Evolutionary conservation across 805 yeast species (phyloP).

Genomic region (Wickerhamomyces canadensis): DNA sequence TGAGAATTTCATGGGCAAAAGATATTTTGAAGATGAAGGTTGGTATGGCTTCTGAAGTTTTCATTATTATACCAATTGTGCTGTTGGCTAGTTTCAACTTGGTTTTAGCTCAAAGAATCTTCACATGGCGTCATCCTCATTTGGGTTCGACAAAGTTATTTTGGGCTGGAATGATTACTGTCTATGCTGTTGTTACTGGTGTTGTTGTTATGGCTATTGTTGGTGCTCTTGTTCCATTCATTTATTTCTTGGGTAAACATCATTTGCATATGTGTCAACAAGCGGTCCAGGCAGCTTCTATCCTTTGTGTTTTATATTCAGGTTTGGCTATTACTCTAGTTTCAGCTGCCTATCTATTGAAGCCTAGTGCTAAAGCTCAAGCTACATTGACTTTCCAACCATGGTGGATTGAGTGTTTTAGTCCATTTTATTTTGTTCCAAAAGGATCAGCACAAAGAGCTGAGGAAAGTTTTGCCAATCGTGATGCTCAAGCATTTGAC

Average conservation of each 20-base stretch:
- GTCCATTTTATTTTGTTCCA: conserved; percentile 52
- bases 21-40: conserved; percentile 37
- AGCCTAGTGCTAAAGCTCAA: conserved; percentile 47
- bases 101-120: conserved; percentile 64
- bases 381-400: conserved; percentile 60
- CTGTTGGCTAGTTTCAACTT: conserved; percentile 53
- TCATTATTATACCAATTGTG: conserved; percentile 53
- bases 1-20: conserved; percentile 56
- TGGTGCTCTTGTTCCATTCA: conserved; percentile 55
- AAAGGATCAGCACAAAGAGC: conserved; percentile 46
- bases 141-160: conserved; percentile 50
- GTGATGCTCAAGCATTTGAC: conserved; percentile 41
- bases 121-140: conserved; percentile 75
- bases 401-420: conserved; percentile 70
- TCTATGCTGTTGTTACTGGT: conserved; percentile 50
- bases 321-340: conserved; percentile 46
- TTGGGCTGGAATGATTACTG: conserved; percentile 41
- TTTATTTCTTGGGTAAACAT: conserved; percentile 43
- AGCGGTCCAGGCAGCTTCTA: conserved; percentile 46
- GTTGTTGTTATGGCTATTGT: conserved; percentile 65
- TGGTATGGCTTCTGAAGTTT: conserved; percentile 55
- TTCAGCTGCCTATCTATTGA: conserved; percentile 44
- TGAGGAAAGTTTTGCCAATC: conserved; percentile 37
- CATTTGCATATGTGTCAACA: conserved; percentile 46
- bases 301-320: conserved; percentile 46